A percentile compares a stretch with the other conserved stretches of the same genome.
Evolutionary conservation across 2,329 filamentous ascomycete species (phyloP).

Genomic region (Spiromastix sp.): DNA sequence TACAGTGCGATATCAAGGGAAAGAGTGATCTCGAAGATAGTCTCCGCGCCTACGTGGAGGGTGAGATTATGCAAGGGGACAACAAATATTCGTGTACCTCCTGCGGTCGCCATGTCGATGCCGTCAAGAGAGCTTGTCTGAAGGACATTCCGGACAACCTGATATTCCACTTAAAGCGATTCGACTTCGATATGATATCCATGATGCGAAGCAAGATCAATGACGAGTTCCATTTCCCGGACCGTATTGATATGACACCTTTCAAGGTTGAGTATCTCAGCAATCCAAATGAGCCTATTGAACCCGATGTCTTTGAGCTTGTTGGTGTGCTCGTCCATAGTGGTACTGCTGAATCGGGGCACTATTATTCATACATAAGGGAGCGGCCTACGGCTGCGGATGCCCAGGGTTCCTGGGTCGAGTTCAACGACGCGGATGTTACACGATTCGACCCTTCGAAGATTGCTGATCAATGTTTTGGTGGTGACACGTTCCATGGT

Average conservation of each 20-base stretch:
- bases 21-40: conserved; percentile 78
- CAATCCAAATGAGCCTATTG: conserved; percentile 43
- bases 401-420: conserved; percentile 57
- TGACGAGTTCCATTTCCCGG: conserved; percentile 83
- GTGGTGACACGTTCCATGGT: conserved; percentile 49
- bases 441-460: conserved; percentile 60
- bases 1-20: conserved; percentile 93
- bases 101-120: conserved; percentile 81
- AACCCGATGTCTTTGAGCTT: conserved; percentile 76
- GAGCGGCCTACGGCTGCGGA: conserved; percentile 52
- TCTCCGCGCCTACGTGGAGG: conserved; percentile 87
- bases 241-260: conserved; percentile 71
- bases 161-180: conserved; percentile 79
- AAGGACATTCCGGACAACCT: conserved; percentile 89
- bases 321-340: conserved; percentile 93
- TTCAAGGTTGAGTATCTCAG: conserved; percentile 83
- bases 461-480: conserved; percentile 70
- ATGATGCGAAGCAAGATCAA: conserved; percentile 87
- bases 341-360: conserved; percentile 84
- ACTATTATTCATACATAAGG: conserved; percentile 94
- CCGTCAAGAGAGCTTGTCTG: conserved; percentile 82
- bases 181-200: conserved; percentile 46
- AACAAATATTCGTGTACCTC: conserved; percentile 97
- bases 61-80: conserved; percentile 91
- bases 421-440: conserved; percentile 90